Evolutionary conservation across 1,284 basidiomycete species (phyloP).

Genomic region (Erythrobasidium hasegawianum): DNA sequence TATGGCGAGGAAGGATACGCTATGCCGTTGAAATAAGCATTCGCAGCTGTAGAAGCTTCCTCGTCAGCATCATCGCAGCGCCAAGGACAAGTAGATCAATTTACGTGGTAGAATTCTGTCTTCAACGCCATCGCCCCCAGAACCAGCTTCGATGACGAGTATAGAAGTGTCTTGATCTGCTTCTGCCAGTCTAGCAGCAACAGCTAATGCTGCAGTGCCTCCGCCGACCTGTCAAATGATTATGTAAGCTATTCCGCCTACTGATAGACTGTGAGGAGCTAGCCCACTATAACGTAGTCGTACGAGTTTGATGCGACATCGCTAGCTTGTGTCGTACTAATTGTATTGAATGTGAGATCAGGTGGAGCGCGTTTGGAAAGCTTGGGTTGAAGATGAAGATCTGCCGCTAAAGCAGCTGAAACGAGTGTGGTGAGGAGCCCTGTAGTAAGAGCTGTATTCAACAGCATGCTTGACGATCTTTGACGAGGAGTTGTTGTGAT

Average conservation of each 20-base stretch:
- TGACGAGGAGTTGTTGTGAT: no score
- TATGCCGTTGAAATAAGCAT: slow-evolving; percentile 57
- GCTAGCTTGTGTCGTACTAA: slow-evolving; percentile 38
- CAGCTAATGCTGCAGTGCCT: slow-evolving; percentile 67
- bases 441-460: neutral
- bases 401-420: neutral
- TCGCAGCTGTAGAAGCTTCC: slow-evolving; percentile 50
- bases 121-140: slow-evolving; percentile 56
- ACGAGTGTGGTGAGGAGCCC: slow-evolving; percentile 2
- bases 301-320: slow-evolving; percentile 40
- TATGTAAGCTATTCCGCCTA: neutral
- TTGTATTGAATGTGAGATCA: slow-evolving; percentile 20
- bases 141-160: slow-evolving; percentile 65
- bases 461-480: neutral
- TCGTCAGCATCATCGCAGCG: neutral
- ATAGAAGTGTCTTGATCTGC: slow-evolving; percentile 60
- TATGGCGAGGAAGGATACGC: slow-evolving; percentile 52
- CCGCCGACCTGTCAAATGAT: slow-evolving; percentile 49
- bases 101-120: slow-evolving; percentile 38
- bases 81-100: neutral
- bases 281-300: slow-evolving; percentile 33
- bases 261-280: no score
- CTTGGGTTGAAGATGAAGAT: neutral
- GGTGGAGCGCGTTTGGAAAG: slow-evolving; percentile 15
- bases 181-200: slow-evolving; percentile 67